Evolutionary conservation across 345 rosid genomes (phyloP).

Genomic region (Hirschfeldia incana): DNA sequence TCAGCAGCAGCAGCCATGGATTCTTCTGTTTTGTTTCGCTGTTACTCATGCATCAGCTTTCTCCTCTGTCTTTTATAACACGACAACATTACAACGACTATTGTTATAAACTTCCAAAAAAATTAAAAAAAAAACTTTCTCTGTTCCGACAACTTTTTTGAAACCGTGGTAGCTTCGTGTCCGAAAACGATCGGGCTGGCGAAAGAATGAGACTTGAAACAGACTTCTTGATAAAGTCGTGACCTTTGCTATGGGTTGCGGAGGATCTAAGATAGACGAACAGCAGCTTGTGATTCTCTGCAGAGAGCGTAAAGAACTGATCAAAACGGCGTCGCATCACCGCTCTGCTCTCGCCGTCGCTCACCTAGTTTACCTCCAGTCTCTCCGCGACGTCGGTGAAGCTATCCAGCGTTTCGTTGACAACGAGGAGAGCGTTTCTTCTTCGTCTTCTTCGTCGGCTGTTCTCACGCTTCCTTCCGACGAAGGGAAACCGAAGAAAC

Average conservation of each 20-base stretch:
- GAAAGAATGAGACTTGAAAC: conserved; percentile 5
- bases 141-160: neutral
- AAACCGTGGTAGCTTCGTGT: neutral
- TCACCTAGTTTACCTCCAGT: conserved; percentile 67
- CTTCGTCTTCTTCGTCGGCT: conserved; percentile 32
- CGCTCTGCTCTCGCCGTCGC: conserved; percentile 82
- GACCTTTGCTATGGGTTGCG: conserved; percentile 71
- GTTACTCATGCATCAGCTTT: conserved; percentile 16
- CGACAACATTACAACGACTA: neutral
- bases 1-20: conserved; percentile 20
- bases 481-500: conserved; percentile 52
- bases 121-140: neutral
- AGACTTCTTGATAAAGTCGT: neutral
- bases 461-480: conserved; percentile 79
- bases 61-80: neutral
- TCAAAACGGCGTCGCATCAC: conserved; percentile 65
- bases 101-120: neutral
- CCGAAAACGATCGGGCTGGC: neutral
- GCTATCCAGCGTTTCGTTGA: conserved; percentile 78
- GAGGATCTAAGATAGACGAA: conserved; percentile 80
- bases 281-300: conserved; percentile 73
- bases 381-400: conserved; percentile 72
- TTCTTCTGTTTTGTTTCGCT: conserved; percentile 13
- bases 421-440: conserved; percentile 61
- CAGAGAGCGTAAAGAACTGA: conserved; percentile 63